Conservation (phyloP, 345 rosid genomes). For the Zanthoxylum bungeanum region DNA sequence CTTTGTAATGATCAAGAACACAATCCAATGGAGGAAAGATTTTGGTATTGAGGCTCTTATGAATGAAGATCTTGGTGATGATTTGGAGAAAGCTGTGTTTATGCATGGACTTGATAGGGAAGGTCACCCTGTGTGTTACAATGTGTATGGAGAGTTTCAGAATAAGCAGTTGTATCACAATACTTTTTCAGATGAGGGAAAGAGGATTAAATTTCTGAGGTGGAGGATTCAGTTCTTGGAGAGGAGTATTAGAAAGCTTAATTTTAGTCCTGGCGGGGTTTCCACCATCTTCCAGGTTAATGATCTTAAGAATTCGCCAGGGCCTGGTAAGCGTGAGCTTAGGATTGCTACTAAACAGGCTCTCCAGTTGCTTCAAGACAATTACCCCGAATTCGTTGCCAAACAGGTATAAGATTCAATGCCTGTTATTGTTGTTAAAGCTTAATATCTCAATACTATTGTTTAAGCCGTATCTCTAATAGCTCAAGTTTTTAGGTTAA, state of each 20-base stretch:
- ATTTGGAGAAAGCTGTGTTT: constrained; percentile 71
- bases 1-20: constrained; percentile 68
- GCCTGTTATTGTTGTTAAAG: neutral
- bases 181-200: constrained; percentile 63
- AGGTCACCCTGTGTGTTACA: constrained; percentile 87
- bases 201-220: constrained; percentile 59
- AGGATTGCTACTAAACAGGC: constrained; percentile 70
- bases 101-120: constrained; percentile 72
- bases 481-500: neutral
- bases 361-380: constrained; percentile 61
- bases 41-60: constrained; percentile 58
- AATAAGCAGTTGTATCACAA: constrained; percentile 57
- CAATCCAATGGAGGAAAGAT: constrained; percentile 67
- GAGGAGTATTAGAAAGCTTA: constrained; percentile 69
- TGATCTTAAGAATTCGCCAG: constrained; percentile 77
- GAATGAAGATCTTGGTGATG: constrained; percentile 63
- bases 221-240: constrained; percentile 90
- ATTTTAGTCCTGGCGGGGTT: constrained; percentile 62
- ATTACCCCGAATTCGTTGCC: constrained; percentile 60
- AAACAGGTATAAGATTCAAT: constrained; percentile 42
- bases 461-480: neutral
- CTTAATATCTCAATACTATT: too few relatives aligned
- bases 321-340: constrained; percentile 57
- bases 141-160: constrained; percentile 76
- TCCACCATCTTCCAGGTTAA: constrained; percentile 67